Percentiles rank a stretch among this genome's conserved stretches.
phyloP scores from a whole-genome alignment of 768 basidiomycete species.

The Lentinula detonsa region DNA sequence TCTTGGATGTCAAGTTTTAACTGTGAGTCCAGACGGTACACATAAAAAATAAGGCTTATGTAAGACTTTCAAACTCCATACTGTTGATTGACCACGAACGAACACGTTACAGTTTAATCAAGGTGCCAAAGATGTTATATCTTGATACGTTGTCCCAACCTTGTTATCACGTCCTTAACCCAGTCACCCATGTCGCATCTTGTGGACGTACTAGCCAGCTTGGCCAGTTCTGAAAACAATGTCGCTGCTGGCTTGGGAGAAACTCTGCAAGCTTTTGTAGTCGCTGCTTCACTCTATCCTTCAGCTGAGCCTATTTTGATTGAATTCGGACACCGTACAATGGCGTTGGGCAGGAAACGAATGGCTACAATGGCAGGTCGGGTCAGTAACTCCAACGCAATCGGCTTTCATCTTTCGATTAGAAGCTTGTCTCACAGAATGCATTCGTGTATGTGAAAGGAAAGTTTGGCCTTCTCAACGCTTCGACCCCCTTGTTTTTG shows the following conservation, averaged over 20 bases:
- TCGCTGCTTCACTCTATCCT: conserved; percentile 11
- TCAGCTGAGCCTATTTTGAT: conserved; percentile 24
- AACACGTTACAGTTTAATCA: not conserved
- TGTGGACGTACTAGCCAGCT: conserved; percentile 1
- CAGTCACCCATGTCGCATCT: conserved; percentile 1
- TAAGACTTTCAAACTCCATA: not conserved
- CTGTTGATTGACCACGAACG: not conserved
- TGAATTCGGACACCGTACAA: conserved; percentile 22
- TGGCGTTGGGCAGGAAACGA: conserved; percentile 27
- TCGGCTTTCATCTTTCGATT: not conserved
- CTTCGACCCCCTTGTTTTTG: conserved; percentile 20
- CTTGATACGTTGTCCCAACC: not conserved
- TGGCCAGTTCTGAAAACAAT: conserved; percentile 16
- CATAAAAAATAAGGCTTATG: not conserved
- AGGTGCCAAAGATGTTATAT: not conserved
- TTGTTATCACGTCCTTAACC: not conserved
- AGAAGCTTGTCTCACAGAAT: conserved; percentile 15
- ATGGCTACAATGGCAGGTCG: conserved; percentile 26
- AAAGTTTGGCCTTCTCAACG: conserved; percentile 28
- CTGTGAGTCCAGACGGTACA: not conserved
- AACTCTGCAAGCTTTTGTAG: conserved; percentile 20
- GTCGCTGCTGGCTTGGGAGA: conserved; percentile 23
- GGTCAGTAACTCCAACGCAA: conserved; percentile 12
- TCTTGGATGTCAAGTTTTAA: too few species aligned
- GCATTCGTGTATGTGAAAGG: conserved; percentile 29